Evolutionary conservation across 371 early-diverging fungal genomes (phyloP), one percentile per base, ranked within the genome.

Genomic region (Chytridium lagenaria): DNA sequence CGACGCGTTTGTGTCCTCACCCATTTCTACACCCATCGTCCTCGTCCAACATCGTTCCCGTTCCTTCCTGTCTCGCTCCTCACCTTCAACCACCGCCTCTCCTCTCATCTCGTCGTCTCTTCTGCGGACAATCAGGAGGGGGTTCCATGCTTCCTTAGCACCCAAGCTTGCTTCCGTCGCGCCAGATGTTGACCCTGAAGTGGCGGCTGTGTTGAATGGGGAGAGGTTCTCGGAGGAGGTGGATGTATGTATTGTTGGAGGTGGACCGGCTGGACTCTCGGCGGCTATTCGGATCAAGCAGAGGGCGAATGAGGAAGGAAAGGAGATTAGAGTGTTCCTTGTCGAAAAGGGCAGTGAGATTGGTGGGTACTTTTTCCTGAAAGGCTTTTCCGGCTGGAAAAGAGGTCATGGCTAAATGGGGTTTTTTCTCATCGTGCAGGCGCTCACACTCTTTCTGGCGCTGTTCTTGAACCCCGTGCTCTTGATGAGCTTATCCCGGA

Each of bases 191-290:
- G 77, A 71, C 68, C 71, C 72, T 19, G 85, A 82, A 69, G 55
- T 44, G n/a, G 49, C 51, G 15, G 81, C 64, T 1, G 66, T 77
- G 3, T 72, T 85, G n/a, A 82, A 79, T 66, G 78, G 57, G 38
- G 85, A 85, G 75, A 75, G 85, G 2, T 77, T 81, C 39, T 73
- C 77, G 31, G 85, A 97, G 77, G 96, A 97, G 70, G 92, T 95
- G 28, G 99, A 98, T 78, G 95, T 98, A 0, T 92, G 95, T 37
- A 97, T 98, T 74, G 93, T 98, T 33, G 99, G 99, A 40, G 98
- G 90, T 68, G 99, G 99, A 0, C 99, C 99, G 26, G 89, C 98
- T 30, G 98, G 98, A 34, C 83, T 98, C 51, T 85, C 95, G 28
- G 99, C 99, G 28, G 98, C 97, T 31, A 98, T 98, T 82, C 89